A percentile compares a stretch with the other conserved stretches of the same genome.
These are phyloP conservation scores for Adansonia gregorii DNA, from an alignment of 441 rosid species.

Conservation along the genomic window DNA sequence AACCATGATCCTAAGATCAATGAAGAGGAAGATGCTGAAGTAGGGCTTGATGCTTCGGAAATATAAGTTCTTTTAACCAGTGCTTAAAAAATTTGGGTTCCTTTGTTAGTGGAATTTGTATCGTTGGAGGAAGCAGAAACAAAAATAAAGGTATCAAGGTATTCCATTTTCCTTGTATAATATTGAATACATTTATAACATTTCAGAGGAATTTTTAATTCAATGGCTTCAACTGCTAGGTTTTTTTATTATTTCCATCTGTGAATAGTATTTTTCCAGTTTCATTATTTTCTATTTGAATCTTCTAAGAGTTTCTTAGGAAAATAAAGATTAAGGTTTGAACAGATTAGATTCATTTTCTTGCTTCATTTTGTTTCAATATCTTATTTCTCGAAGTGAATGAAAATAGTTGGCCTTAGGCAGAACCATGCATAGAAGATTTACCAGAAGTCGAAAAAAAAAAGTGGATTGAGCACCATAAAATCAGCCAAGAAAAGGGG, in stretches of 20 bases:
- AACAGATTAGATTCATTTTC: background rate
- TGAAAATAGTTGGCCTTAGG: background rate
- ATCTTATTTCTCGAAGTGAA: background rate
- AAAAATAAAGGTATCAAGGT: background rate
- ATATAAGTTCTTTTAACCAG: constrained; percentile 42
- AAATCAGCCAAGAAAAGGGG: no score
- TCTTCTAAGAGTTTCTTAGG: background rate
- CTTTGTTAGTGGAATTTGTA: constrained; percentile 3
- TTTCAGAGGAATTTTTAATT: background rate
- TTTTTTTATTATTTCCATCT: background rate
- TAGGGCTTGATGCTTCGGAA: constrained; percentile 41
- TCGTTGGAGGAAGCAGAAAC: background rate
- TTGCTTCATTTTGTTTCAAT: background rate
- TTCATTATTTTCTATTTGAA: background rate
- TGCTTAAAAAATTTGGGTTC: constrained; percentile 5
- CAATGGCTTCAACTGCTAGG: background rate
- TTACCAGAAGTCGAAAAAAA: no score
- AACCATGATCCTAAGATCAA: constrained; percentile 39
- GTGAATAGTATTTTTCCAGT: background rate
- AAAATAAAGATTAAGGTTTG: background rate
- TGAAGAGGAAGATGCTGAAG: constrained; percentile 44
- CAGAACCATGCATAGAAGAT: no score
- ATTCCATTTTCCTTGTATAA: background rate
- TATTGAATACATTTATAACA: background rate
- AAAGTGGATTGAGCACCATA: no score